Conservation (phyloP, 1,139 yeast species). For the Suhomyces guaymorum region DNA sequence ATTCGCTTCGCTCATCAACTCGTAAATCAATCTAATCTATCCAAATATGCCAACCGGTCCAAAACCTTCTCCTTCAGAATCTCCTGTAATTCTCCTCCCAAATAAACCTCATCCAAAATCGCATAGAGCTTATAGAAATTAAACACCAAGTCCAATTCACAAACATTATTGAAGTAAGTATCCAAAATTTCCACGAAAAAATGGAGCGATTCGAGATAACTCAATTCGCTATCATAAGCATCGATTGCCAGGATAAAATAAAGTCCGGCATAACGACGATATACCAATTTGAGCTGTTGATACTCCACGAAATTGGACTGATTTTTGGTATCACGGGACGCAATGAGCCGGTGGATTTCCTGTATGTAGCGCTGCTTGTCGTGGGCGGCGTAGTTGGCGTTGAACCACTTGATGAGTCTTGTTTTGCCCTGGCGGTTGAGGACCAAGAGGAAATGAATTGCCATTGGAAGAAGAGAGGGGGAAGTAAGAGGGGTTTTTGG, state of each 20-base stretch:
- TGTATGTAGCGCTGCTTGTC: slow-evolving; percentile 59
- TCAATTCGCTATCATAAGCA: slow-evolving; percentile 72
- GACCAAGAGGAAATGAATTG: slow-evolving; percentile 74
- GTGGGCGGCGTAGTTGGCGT: slow-evolving; percentile 34
- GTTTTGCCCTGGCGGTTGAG: slow-evolving; percentile 94
- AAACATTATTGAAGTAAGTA: slow-evolving; percentile 82
- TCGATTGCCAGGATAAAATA: slow-evolving; percentile 83
- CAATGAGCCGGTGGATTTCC: slow-evolving; percentile 79
- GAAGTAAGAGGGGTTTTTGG: too few relatives aligned
- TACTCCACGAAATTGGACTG: slow-evolving; percentile 82
- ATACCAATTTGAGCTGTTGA: slow-evolving; percentile 72
- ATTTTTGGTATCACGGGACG: slow-evolving; percentile 79
- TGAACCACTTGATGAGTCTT: slow-evolving; percentile 80
- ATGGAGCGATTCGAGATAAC: slow-evolving; percentile 82
- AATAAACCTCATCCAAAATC: slow-evolving; percentile 71
- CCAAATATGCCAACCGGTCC: slow-evolving; percentile 52
- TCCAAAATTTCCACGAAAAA: slow-evolving; percentile 88
- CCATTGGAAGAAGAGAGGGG: too few relatives aligned
- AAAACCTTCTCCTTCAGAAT: slow-evolving; percentile 61
- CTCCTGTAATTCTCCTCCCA: slow-evolving; percentile 80
- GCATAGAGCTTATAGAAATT: slow-evolving; percentile 73
- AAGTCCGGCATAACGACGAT: slow-evolving; percentile 88
- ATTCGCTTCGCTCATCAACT: too few relatives aligned
- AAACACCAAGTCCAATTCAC: slow-evolving; percentile 88
- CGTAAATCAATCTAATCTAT: slow-evolving; percentile 35